phyloP scores from a whole-genome alignment of 306 rosid genomes.

The Vigna angularis region DNA sequence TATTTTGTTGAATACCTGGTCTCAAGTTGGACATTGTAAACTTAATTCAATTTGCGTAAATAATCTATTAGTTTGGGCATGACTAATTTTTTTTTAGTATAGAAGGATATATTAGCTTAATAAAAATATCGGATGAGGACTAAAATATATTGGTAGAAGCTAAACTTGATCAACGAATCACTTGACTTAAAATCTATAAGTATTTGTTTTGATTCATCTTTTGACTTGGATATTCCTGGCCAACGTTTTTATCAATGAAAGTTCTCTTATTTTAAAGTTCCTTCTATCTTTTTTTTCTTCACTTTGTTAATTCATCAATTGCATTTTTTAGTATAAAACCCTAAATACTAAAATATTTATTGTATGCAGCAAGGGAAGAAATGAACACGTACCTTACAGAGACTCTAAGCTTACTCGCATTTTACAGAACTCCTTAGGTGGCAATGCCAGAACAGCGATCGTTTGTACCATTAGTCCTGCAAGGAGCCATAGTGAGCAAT shows the following conservation, averaged over 20 bases:
- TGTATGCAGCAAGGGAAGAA: conserved; percentile 81
- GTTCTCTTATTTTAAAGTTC: conserved; percentile 28
- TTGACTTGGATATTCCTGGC: conserved; percentile 6
- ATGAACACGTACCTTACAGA: conserved; percentile 86
- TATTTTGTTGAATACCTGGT: too few relatives aligned
- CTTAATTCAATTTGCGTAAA: too few relatives aligned
- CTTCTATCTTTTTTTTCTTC: conserved; percentile 20
- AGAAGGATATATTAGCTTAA: not conserved
- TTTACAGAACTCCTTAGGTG: conserved; percentile 91
- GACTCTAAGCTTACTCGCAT: conserved; percentile 93
- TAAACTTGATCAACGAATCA: not conserved
- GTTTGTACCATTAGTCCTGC: conserved; percentile 95
- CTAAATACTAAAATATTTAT: conserved; percentile 33
- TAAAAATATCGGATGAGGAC: not conserved
- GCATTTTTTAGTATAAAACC: not conserved
- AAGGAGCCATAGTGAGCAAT: conserved; percentile 79
- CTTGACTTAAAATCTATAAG: not conserved
- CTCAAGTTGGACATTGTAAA: too few relatives aligned
- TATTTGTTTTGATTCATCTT: conserved; percentile 25
- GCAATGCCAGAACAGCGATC: conserved; percentile 94
- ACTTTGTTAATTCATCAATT: conserved; percentile 12
- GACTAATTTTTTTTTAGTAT: too few relatives aligned
- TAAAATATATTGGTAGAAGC: not conserved
- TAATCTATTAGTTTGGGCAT: too few relatives aligned
- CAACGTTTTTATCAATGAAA: conserved; percentile 10